Evolutionary conservation across 139 green algal species (phyloP).

Genomic region (Mychonastes homosphaera): DNA sequence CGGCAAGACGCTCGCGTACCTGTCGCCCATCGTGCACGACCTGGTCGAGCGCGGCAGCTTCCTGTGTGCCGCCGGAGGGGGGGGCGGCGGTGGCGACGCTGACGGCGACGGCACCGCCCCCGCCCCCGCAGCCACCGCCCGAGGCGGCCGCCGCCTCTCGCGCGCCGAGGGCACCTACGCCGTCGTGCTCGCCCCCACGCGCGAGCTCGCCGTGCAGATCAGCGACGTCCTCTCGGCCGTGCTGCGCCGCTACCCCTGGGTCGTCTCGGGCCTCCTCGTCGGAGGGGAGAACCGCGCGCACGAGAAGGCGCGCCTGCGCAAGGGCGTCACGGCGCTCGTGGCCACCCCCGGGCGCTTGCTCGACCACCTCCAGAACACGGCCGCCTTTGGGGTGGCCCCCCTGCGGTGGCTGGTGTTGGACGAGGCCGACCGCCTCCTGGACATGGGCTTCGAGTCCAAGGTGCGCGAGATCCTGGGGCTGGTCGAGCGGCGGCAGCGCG

Average conservation of each 20-base stretch:
- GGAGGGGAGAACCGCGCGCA: constrained; percentile 81
- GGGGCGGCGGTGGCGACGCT: no score
- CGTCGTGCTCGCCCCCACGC: constrained; percentile 72
- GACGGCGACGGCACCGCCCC: no score
- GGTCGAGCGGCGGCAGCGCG: constrained; percentile 15
- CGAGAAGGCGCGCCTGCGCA: constrained; percentile 92
- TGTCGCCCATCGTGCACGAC: constrained; percentile 74
- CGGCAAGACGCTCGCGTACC: constrained; percentile 88
- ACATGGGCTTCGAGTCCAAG: constrained; percentile 86
- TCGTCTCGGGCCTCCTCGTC: constrained; percentile 41
- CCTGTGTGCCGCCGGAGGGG: neutral
- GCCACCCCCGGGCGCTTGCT: constrained; percentile 82
- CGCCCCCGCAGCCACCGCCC: no score
- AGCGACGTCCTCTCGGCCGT: constrained; percentile 12
- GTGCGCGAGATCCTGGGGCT: constrained; percentile 47
- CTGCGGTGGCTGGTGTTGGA: constrained; percentile 86
- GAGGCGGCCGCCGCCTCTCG: no score
- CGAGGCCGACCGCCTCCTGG: constrained; percentile 82
- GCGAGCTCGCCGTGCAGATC: constrained; percentile 80
- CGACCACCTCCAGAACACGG: constrained; percentile 85
- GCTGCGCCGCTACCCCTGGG: constrained; percentile 28
- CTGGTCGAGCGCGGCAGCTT: constrained; percentile 38
- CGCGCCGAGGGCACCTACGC: constrained; percentile 61
- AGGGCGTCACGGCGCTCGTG: constrained; percentile 75
- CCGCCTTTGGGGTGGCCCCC: constrained; percentile 36